A percentile compares a stretch with the other conserved stretches of the same genome.
Conservation (phyloP, 768 basidiomycete genomes). For the Pleurotus eryngii region DNA sequence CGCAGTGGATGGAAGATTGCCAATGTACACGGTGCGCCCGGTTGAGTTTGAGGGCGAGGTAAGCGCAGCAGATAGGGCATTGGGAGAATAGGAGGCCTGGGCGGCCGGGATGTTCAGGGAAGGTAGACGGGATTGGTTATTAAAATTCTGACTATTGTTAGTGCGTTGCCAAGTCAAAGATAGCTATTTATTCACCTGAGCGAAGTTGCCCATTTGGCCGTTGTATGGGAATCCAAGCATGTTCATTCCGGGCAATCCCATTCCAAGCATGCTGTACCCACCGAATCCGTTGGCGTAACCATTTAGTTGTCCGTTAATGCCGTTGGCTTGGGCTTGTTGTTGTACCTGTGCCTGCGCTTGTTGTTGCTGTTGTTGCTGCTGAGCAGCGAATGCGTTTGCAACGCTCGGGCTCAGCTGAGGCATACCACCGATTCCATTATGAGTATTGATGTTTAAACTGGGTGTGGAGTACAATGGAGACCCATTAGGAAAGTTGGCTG, state of each 20-base stretch:
- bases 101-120: conserved; percentile 69
- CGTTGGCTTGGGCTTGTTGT: conserved; percentile 40
- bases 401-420: conserved; percentile 70
- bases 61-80: conserved; percentile 70
- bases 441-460: conserved; percentile 65
- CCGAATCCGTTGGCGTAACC: conserved; percentile 54
- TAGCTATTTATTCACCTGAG: conserved; percentile 42
- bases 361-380: conserved; percentile 37
- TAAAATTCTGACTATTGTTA: too few relatives aligned
- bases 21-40: conserved; percentile 94
- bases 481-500: conserved; percentile 38
- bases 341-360: conserved; percentile 47
- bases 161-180: conserved; percentile 5
- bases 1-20: conserved; percentile 91
- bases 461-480: conserved; percentile 74
- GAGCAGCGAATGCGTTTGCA: conserved; percentile 50
- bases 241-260: conserved; percentile 74
- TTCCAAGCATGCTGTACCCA: conserved; percentile 75
- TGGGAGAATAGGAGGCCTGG: conserved; percentile 75
- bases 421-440: conserved; percentile 35
- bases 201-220: conserved; percentile 67
- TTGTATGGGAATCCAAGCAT: conserved; percentile 75
- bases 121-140: conserved; percentile 56
- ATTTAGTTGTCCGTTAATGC: conserved; percentile 29
- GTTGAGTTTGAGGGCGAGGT: conserved; percentile 63